phyloP scores from a whole-genome alignment of 495 filamentous ascomycete genomes.

The Penicillium argentinense region DNA sequence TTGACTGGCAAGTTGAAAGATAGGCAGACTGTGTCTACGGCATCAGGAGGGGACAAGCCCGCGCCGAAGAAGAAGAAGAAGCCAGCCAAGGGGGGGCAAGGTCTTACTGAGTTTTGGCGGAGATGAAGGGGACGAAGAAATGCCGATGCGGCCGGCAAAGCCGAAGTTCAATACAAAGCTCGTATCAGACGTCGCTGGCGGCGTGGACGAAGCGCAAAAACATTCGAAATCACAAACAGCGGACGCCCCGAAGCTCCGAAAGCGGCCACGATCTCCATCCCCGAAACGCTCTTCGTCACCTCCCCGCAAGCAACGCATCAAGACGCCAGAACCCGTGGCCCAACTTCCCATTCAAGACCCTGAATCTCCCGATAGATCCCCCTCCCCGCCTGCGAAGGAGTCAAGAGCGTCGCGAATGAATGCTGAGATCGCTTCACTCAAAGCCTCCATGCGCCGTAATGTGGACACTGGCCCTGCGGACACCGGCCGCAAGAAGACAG shows the following conservation, averaged over 20 bases:
- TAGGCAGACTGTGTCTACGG: constrained; percentile 46
- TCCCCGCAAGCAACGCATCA: constrained; percentile 27
- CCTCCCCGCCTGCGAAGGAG: constrained; percentile 48
- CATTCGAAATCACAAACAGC: constrained; percentile 9
- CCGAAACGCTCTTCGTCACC: constrained; percentile 17
- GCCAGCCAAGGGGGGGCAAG: constrained; percentile 71
- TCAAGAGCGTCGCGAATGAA: constrained; percentile 76
- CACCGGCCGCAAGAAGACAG: constrained; percentile 60
- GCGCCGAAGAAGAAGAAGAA: constrained; percentile 72
- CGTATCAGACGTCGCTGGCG: constrained; percentile 50
- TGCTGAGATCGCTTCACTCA: constrained; percentile 85
- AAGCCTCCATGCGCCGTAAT: constrained; percentile 87
- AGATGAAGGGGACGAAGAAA: constrained; percentile 69
- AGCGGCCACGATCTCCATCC: constrained; percentile 9
- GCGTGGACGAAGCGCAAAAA: constrained; percentile 17
- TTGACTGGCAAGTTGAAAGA: constrained; percentile 86
- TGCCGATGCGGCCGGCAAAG: constrained; percentile 68
- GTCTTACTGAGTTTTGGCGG: constrained; percentile 85
- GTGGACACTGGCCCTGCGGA: constrained; percentile 57
- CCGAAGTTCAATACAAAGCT: constrained; percentile 88
- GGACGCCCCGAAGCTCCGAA: constrained; percentile 13
- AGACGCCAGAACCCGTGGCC: constrained; percentile 8
- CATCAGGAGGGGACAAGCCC: constrained; percentile 38
- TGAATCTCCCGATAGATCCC: constrained; percentile 49
- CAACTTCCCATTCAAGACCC: constrained; percentile 46